These are phyloP conservation scores for Asclepias syriaca DNA, from an alignment of 257 asterid genomes.

Conservation along the genomic window DNA sequence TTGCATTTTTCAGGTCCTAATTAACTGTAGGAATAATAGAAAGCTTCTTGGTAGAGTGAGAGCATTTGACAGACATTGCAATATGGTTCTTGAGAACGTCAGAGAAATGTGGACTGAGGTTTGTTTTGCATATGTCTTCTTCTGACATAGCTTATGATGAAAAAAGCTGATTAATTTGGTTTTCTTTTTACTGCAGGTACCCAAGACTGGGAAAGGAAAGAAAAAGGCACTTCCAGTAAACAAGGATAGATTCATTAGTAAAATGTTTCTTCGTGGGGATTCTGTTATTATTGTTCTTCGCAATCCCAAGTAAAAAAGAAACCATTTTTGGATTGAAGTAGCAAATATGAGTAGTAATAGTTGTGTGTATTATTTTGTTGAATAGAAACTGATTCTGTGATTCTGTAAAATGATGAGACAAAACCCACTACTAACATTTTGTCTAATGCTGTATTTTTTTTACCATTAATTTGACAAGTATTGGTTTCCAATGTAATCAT, in stretches of 20 bases:
- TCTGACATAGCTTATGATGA: no score
- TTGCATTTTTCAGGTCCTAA: conserved; percentile 45
- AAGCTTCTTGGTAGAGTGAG: conserved; percentile 87
- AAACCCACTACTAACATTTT: no score
- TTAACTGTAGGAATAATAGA: conserved; percentile 83
- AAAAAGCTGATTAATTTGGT: not conserved
- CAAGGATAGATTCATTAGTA: conserved; percentile 85
- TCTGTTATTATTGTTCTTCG: conserved; percentile 85
- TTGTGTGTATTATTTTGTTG: no score
- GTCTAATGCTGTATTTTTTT: no score
- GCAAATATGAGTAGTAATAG: no score
- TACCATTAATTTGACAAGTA: no score
- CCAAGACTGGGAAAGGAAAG: conserved; percentile 93
- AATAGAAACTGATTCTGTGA: no score
- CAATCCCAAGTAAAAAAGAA: conserved; percentile 51
- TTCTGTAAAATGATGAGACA: no score
- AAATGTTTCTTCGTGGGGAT: conserved; percentile 91
- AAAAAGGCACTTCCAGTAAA: conserved; percentile 87
- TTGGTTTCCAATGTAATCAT: no score
- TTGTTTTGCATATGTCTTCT: no score
- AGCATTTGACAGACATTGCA: conserved; percentile 90
- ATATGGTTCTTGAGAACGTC: conserved; percentile 91
- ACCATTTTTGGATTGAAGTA: no score
- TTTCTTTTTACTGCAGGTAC: conserved; percentile 40
- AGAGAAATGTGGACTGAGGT: conserved; percentile 96